Evolutionary conservation across 345 rosid species (phyloP).

Genomic region (Eucalyptus sp.): DNA sequence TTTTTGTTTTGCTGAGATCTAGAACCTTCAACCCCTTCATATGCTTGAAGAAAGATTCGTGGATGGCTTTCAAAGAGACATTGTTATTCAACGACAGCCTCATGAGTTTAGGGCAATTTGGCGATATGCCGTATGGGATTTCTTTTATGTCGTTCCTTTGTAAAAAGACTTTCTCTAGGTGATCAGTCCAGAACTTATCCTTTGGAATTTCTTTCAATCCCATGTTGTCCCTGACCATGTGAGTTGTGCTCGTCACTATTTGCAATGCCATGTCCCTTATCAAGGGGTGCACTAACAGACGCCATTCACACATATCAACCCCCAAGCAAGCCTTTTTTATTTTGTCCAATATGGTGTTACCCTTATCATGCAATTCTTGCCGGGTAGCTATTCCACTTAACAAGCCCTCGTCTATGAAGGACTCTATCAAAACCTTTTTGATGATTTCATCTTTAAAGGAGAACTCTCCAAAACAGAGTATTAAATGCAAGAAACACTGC

Average conservation of each 20-base stretch:
- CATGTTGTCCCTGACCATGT: rapidly evolving
- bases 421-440: background rate
- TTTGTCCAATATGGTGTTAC: background rate
- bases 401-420: constrained; percentile 1
- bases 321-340: background rate
- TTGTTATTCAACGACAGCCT: background rate
- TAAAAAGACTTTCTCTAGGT: background rate
- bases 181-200: background rate
- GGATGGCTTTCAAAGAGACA: background rate
- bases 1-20: background rate
- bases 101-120: background rate
- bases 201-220: background rate
- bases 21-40: background rate
- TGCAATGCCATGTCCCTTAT: constrained; percentile 6
- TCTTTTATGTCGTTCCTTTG: rapidly evolving
- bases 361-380: rapidly evolving
- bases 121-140: background rate
- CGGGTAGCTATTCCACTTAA: background rate
- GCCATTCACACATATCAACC: too few relatives aligned
- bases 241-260: background rate
- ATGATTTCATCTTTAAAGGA: rapidly evolving
- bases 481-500: constrained; percentile 6
- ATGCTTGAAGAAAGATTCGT: background rate
- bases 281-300: background rate
- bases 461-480: background rate